These are phyloP conservation scores for Blastocystis sp. DNA, from an alignment of 352 stramenopile genomes.

Conservation along the genomic window DNA sequence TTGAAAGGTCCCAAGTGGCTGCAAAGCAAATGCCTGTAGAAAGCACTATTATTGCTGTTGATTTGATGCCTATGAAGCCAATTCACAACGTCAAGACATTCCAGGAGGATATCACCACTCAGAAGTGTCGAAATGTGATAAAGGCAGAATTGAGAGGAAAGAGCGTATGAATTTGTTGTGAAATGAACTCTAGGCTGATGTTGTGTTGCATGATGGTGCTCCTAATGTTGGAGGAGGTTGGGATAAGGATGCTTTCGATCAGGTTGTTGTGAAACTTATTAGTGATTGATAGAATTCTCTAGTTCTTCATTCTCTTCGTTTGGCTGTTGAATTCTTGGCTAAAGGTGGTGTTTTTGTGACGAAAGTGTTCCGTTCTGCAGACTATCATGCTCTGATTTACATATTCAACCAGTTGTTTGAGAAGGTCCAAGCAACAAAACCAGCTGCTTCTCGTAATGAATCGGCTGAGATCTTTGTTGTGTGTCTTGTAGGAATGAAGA, in stretches of 20 bases:
- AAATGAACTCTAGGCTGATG: conserved; percentile 72
- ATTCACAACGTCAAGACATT: conserved; percentile 93
- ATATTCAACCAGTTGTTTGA: conserved; percentile 97
- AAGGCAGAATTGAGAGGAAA: conserved; percentile 82
- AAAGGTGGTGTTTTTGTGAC: conserved; percentile 72
- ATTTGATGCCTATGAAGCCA: conserved; percentile 92
- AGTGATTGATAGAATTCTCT: conserved; percentile 78
- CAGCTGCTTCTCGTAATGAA: conserved; percentile 88
- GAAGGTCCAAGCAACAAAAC: conserved; percentile 92
- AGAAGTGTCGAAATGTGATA: conserved; percentile 79
- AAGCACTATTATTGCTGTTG: conserved; percentile 89
- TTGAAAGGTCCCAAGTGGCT: conserved; percentile 69
- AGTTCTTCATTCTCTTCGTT: conserved; percentile 86
- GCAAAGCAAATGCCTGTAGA: conserved; percentile 68
- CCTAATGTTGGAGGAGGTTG: conserved; percentile 95
- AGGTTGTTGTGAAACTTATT: conserved; percentile 67
- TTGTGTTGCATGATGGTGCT: conserved; percentile 96
- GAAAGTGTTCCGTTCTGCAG: conserved; percentile 77
- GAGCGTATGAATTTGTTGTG: conserved; percentile 66
- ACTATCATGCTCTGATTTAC: conserved; percentile 97
- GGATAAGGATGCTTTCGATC: conserved; percentile 94
- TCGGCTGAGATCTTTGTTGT: conserved; percentile 99
- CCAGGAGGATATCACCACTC: conserved; percentile 86
- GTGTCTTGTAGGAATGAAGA: conserved; percentile 70
- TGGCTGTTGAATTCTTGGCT: conserved; percentile 90